Base-by-base conservation (phyloP, 768 basidiomycete genomes). In the Mycena crocata region DNA sequence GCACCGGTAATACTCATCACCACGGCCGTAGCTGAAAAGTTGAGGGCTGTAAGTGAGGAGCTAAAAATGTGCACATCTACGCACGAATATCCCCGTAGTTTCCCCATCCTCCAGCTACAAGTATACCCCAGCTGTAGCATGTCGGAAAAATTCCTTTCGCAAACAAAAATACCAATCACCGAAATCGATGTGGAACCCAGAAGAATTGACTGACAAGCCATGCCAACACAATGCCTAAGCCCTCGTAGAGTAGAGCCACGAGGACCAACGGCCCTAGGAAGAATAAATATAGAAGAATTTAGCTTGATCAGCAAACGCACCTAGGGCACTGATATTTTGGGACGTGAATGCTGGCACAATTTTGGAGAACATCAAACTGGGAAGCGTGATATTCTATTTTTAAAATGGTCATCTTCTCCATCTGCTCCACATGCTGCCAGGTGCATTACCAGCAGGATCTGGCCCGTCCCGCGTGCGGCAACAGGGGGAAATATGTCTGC, bases 111-210 rank as follows among this genome's bases (percentile, higher is more conserved):
- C 91, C 92, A 0, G 91, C 90, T 3, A 87, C 86, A 0, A 93
- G 71, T 26, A 94, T 83, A 0, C 92, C 93, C 69, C 69, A 66
- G 34, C 68, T 69, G 14, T 19, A 12, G 28, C 21, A 17, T n/a
- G 12, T 64, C 28, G 44, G 35, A 23, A 19, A 23, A 17, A 24
- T 37, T 19, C n/a, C 9, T 30, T 19, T 21, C 2, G n/a, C 19
- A 23, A 28, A 40, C 15, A 26, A 32, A 32, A 30, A 15, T 23
- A 37, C 28, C 44, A 8, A 3, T 72, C 89, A 87, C 51, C 92
- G 82, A 72, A 93, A 93, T 26, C 90, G 84, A 71, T 92, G 89
- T 0, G 93, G 93, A 4, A 93, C 91, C 87, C 91, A 93, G 71
- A 90, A 93, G 52, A 90, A 70, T 65, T 86, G 84, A 57, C 85